phyloP scores from a whole-genome alignment of 2,329 filamentous ascomycete genomes.

The Alternaria tenuissima region DNA sequence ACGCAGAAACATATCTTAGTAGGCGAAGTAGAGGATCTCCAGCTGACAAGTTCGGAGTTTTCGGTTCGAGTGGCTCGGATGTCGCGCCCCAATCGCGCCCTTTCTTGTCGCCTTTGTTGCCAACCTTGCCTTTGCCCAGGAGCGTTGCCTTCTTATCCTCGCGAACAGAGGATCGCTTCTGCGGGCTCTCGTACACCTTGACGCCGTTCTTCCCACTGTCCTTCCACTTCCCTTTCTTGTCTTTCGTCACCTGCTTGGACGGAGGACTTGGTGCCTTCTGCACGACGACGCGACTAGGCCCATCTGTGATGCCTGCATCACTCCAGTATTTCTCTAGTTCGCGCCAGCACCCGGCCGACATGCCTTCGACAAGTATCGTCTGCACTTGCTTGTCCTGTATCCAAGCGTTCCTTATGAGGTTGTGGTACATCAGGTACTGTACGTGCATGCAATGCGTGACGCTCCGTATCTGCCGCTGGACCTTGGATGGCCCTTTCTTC shows the following conservation, averaged over 20 bases:
- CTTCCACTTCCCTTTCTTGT: conserved; percentile 46
- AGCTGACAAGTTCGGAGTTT: conserved; percentile 77
- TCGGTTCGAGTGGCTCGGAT: conserved; percentile 74
- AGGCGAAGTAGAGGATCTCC: conserved; percentile 83
- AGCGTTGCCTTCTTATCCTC: conserved; percentile 18
- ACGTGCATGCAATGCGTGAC: conserved; percentile 90
- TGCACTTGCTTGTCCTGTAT: conserved; percentile 47
- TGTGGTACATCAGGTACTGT: conserved; percentile 87
- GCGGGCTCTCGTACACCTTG: conserved; percentile 37
- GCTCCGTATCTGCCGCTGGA: conserved; percentile 78
- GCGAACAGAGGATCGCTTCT: conserved; percentile 19
- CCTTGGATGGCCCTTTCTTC: conserved; percentile 87
- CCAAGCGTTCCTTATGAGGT: conserved; percentile 67
- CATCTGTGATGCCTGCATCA: conserved; percentile 87
- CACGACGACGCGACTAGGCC: conserved; percentile 78
- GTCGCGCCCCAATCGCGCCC: conserved; percentile 75
- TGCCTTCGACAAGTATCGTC: conserved; percentile 37
- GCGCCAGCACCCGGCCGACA: conserved; percentile 46
- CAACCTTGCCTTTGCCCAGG: conserved; percentile 40
- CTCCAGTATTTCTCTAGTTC: conserved; percentile 54
- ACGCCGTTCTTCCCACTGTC: conserved; percentile 53
- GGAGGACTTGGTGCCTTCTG: conserved; percentile 64
- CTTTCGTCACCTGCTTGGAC: conserved; percentile 63
- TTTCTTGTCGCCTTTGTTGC: conserved; percentile 54
- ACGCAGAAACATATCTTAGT: conserved; percentile 77